These are phyloP conservation scores for Peronospora belbahrii DNA, from an alignment of 352 stramenopile genomes.

Conservation along the genomic window DNA sequence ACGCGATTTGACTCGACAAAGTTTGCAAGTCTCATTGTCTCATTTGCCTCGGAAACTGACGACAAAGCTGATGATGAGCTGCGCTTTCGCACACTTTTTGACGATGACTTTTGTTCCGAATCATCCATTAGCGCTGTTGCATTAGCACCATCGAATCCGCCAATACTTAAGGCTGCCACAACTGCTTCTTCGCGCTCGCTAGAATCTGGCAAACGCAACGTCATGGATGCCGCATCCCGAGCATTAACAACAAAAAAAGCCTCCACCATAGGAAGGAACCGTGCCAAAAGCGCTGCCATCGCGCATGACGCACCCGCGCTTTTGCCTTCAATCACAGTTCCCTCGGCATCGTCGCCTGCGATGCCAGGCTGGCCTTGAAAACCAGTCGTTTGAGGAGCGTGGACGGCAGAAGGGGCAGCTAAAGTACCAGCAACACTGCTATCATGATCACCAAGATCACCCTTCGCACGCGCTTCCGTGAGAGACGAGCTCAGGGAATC, in stretches of 20 bases:
- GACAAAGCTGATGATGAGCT: constrained; percentile 37
- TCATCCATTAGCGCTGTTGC: constrained; percentile 21
- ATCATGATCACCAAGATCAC: constrained; percentile 66
- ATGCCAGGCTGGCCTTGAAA: constrained; percentile 7
- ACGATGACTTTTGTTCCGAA: constrained; percentile 24
- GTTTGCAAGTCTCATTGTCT: constrained; percentile 68
- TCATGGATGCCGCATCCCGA: constrained; percentile 76
- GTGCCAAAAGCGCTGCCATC: constrained; percentile 91
- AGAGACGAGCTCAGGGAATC: constrained; percentile 64
- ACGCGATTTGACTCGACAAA: constrained; percentile 96
- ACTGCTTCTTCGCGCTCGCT: constrained; percentile 70
- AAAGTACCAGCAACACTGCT: constrained; percentile 5
- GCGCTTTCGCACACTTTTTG: constrained; percentile 27
- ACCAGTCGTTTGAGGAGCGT: constrained; percentile 34
- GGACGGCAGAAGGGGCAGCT: not conserved
- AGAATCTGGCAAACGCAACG: constrained; percentile 58
- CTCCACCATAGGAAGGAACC: constrained; percentile 97
- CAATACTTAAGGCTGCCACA: constrained; percentile 58
- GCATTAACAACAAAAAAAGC: constrained; percentile 98
- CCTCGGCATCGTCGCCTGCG: constrained; percentile 57
- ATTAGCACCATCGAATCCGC: constrained; percentile 44
- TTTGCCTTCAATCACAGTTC: constrained; percentile 83
- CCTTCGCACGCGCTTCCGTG: constrained; percentile 63
- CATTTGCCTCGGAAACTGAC: constrained; percentile 37
- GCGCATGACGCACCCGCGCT: constrained; percentile 81